These are phyloP conservation scores for Meira miltonrushii DNA, from an alignment of 1,284 basidiomycete species.

Conservation along the genomic window DNA sequence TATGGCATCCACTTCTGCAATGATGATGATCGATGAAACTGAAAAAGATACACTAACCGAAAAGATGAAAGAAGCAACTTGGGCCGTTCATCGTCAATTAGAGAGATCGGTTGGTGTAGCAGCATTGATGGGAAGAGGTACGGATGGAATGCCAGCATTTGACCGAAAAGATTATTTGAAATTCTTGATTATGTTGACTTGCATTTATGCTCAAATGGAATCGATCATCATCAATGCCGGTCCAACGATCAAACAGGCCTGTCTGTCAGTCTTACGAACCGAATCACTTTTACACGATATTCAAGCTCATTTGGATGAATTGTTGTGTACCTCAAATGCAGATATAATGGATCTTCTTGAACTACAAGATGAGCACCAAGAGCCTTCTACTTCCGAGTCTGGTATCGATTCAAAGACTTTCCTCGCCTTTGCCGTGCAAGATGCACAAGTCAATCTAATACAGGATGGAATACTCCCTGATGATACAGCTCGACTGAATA, in stretches of 20 bases:
- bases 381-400: background rate
- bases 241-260: background rate
- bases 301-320: slow-evolving; percentile 8
- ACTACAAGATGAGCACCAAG: background rate
- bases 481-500: background rate
- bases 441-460: background rate
- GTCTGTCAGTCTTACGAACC: background rate
- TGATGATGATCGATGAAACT: background rate
- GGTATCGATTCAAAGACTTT: background rate
- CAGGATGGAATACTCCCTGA: too few species aligned
- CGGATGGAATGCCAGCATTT: background rate
- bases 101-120: slow-evolving; percentile 27
- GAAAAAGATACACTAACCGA: slow-evolving; percentile 14
- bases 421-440: background rate
- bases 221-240: background rate
- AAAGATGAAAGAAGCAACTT: slow-evolving; percentile 23
- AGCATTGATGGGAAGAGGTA: slow-evolving; percentile 16
- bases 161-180: slow-evolving; percentile 27
- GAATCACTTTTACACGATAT: background rate
- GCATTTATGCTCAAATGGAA: slow-evolving; percentile 22
- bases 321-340: background rate
- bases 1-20: background rate
- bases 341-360: background rate
- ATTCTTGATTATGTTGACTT: slow-evolving; percentile 32
- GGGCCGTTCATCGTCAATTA: slow-evolving; percentile 20